Base-by-base conservation (phyloP, 1,139 yeast genomes). In the Suhomyces anneliseae region DNA sequence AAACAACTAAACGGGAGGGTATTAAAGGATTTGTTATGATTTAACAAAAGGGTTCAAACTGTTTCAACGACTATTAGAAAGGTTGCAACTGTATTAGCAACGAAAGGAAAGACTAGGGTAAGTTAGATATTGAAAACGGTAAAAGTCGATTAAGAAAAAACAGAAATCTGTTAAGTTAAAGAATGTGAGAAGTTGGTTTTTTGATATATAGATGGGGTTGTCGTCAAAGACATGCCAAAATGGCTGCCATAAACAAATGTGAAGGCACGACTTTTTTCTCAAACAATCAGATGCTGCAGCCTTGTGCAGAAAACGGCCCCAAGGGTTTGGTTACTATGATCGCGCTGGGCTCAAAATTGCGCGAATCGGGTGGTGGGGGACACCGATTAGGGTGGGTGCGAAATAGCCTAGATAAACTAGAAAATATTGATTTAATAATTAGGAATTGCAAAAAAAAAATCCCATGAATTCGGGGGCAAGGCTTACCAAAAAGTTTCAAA, bases 51-150 rank as follows among this genome's bases (percentile, higher is more conserved):
- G 32, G 4, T 29, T 29, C 32, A 29, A 35, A 33, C 33, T 36
- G 33, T 34, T 33, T 34, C 24, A 19, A 39, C 31, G 9, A 12
- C 12, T 26, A 29, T 12, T 27, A 34, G 24, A n/a, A 8, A 15
- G 39, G 26, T 24, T 38, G 46, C 40, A 36, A 19, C 36, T 27
- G 12, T 8, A 29, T 29, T 9, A 8, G 45, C 45, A 43, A 43
- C 44, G 41, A 39, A 54, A 52, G 46, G 55, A 53, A 60, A 56
- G 70, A 65, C 70, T 64, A 58, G 64, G 65, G 69, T 64, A 52
- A 58, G 66, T 46, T 38, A 40, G 43, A 40, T 38, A 9, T 9
- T 29, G 9, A 29, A 29, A 29, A 29, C 32, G n/a, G 49, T 49
- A 19, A 19, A 4, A 19, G 24, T 19, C 24, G 24, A 19, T 19